phyloP scores from a whole-genome alignment of 768 basidiomycete genomes.

The Chalciporus chontae region DNA sequence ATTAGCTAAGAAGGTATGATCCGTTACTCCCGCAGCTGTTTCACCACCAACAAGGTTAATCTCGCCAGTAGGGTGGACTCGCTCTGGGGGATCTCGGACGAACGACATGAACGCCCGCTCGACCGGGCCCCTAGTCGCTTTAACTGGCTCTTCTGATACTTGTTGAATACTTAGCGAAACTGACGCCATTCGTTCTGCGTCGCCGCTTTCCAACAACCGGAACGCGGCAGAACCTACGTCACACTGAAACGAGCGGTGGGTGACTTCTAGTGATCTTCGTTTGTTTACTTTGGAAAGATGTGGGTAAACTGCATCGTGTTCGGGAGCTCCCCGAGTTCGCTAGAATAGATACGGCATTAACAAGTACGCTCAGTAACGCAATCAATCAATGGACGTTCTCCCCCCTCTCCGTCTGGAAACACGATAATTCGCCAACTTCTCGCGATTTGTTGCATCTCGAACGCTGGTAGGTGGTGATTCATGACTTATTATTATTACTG shows the following conservation, averaged over 20 bases:
- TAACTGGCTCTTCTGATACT: neutral
- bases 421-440: neutral
- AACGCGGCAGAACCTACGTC: neutral
- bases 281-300: constrained; percentile 19
- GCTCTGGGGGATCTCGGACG: constrained; percentile 14
- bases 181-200: neutral
- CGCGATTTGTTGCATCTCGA: neutral
- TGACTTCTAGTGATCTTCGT: constrained; percentile 13
- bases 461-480: neutral
- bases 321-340: constrained; percentile 1
- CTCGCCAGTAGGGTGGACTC: constrained; percentile 10
- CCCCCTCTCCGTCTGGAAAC: neutral
- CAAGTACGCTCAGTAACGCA: constrained; percentile 1
- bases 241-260: constrained; percentile 1
- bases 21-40: constrained; percentile 16
- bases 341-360: constrained; percentile 10
- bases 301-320: constrained; percentile 15
- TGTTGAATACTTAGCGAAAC: neutral
- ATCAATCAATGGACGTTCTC: constrained; percentile 5
- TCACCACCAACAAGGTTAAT: constrained; percentile 24
- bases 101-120: neutral
- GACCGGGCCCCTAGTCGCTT: neutral
- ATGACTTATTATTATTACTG: neutral
- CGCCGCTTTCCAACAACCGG: constrained; percentile 2
- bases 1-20: constrained; percentile 7